Base-by-base conservation (phyloP, 257 asterid genomes). In the Paraleonurus japonicus region DNA sequence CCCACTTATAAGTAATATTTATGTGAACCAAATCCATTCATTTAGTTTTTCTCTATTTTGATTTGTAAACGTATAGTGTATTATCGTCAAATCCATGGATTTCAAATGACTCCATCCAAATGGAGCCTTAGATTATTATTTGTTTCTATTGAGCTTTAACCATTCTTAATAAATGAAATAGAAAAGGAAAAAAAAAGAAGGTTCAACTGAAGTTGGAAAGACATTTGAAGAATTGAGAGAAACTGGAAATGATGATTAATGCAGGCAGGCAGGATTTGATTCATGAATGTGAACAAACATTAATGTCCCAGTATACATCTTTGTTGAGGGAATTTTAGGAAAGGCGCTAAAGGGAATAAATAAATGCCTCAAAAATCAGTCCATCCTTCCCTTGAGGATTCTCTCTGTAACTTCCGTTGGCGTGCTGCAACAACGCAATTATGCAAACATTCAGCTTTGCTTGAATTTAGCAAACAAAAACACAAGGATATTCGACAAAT, bases 331-430 rank as follows among this genome's bases (percentile, higher is more conserved):
- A 19, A 60, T 28, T 43, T 19, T 1, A 53, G 72, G 9, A 6
- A 32, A 30, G 35, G 35, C 5, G 5, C 5, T 19, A 13, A 28
- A 23, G 45, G 60, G 26, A 57, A 41, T 65, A 59, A 30, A 48
- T 4, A 33, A 67, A 70, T 57, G 63, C 67, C 67, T 2, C 15
- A 71, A 73, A 73, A 45, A 55, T 77, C 77, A 78, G 72, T 92
- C 98, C 98, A 92, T 92, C 78, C 96, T 86, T 78, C 98, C 96
- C 82, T 92, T 92, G 84, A 92, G 91, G 78, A 90, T 85, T 78
- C 86, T 89, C 87, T 90, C 96, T 0, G 86, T 87, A 35, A 90
- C 96, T 86, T 93, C 98, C 4, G 94, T 88, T 9, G 96, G 94
- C 37, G 98, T 90, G 77, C 98, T 92, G 97, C 81, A 73, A 55